phyloP scores from a whole-genome alignment of 192 early-diverging fungal genomes.

The Coemansia umbellata region DNA sequence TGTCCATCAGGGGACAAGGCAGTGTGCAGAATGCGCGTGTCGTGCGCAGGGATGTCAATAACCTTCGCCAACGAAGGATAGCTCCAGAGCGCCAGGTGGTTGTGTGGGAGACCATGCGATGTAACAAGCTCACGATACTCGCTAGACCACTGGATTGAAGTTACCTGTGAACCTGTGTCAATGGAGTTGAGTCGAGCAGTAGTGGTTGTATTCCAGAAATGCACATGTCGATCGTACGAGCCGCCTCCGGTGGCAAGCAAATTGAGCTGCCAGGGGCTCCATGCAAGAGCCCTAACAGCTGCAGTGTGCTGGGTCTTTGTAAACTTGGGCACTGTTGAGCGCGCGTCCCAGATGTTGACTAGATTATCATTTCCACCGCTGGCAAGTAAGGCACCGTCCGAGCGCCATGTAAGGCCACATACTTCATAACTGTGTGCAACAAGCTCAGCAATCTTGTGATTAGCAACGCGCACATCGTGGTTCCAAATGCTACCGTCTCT shows the following conservation, averaged over 20 bases:
- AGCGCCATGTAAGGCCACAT: conserved; percentile 86
- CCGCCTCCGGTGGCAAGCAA: conserved; percentile 91
- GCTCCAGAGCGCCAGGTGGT: conserved; percentile 83
- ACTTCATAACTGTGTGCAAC: conserved; percentile 71
- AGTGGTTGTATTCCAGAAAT: conserved; percentile 88
- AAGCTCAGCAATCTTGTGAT: conserved; percentile 74
- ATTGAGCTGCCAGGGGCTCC: conserved; percentile 89
- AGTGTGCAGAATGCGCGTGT: conserved; percentile 83
- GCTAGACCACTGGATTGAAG: conserved; percentile 86
- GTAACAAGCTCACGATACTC: conserved; percentile 82
- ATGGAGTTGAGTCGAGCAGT: conserved; percentile 58
- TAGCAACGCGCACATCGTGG: conserved; percentile 88
- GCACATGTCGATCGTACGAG: conserved; percentile 80
- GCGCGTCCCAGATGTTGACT: conserved; percentile 85
- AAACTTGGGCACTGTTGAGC: conserved; percentile 60
- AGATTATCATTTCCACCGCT: conserved; percentile 94
- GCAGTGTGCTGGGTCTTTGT: conserved; percentile 75
- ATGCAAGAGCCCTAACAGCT: conserved; percentile 92
- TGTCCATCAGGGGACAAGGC: conserved; percentile 90
- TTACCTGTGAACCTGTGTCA: conserved; percentile 87
- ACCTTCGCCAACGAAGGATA: conserved; percentile 71
- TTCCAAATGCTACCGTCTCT: conserved; percentile 90
- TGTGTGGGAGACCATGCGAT: conserved; percentile 88
- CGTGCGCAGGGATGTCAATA: conserved; percentile 80
- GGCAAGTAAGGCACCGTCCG: conserved; percentile 75